These are phyloP conservation scores for Globisporangium mamillatum DNA, from an alignment of 352 stramenopile genomes.

Conservation along the genomic window DNA sequence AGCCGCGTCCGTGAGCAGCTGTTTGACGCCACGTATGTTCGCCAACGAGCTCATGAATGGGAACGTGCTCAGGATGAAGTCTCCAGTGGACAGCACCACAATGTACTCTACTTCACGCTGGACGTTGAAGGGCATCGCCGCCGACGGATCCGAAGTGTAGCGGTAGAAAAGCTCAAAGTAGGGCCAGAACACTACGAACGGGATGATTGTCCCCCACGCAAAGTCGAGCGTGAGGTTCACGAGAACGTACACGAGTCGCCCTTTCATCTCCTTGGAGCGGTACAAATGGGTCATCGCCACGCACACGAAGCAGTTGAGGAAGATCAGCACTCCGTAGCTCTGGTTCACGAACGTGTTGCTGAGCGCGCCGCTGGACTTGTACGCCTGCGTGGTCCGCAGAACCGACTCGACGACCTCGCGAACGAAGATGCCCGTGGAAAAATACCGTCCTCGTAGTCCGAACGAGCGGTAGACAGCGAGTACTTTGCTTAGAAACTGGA, in stretches of 20 bases:
- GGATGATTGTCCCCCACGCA: not conserved
- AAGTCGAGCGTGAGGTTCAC: constrained; percentile 2
- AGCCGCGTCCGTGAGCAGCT: not conserved
- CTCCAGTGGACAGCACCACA: not conserved
- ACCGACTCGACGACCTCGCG: constrained; percentile 4
- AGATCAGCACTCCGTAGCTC: constrained; percentile 10
- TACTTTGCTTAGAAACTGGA: not conserved
- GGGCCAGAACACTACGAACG: not conserved
- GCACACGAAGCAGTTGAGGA: constrained; percentile 10
- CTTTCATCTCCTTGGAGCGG: not conserved
- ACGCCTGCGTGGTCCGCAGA: not conserved
- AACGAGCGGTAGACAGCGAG: not conserved
- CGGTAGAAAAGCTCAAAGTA: constrained; percentile 3
- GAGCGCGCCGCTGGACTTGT: not conserved
- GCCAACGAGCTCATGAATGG: not conserved
- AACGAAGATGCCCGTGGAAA: not conserved
- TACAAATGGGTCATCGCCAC: not conserved
- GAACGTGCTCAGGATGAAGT: not conserved
- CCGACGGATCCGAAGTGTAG: not conserved
- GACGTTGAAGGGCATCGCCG: not conserved
- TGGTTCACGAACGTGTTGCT: constrained; percentile 14
- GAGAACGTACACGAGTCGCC: not conserved
- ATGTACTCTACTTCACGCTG: constrained; percentile 1
- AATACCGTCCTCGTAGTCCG: not conserved
- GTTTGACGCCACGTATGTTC: not conserved